phyloP scores from a whole-genome alignment of 164 flowering plant genomes.

The Cinnamomum chago region DNA sequence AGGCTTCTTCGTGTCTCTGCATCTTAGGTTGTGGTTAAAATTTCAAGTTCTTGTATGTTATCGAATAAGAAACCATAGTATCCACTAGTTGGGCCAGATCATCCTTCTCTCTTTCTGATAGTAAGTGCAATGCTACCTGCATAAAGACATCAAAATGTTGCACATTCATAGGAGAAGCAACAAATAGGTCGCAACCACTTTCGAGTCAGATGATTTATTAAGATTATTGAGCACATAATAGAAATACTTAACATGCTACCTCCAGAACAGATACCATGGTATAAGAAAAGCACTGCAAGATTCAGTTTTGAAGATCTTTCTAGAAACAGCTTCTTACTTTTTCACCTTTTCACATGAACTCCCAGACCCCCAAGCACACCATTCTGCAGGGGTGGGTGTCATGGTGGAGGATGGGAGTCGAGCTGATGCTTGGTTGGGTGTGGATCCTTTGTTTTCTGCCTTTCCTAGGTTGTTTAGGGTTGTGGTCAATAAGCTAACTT shows the following conservation, averaged over 20 bases:
- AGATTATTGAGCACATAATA: background rate
- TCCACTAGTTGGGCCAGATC: constrained; percentile 61
- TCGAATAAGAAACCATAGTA: constrained; percentile 72
- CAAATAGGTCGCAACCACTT: background rate
- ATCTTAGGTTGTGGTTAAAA: constrained; percentile 30
- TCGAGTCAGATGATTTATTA: background rate
- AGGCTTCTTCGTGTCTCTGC: constrained; percentile 36
- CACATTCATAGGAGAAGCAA: background rate
- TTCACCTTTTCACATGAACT: background rate
- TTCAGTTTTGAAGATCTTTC: constrained; percentile 2
- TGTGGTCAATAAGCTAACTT: too few relatives aligned
- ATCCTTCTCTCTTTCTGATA: constrained; percentile 72
- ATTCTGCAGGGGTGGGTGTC: too few relatives aligned
- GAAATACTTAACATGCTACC: background rate
- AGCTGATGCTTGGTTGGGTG: too few relatives aligned
- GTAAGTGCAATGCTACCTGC: constrained; percentile 79
- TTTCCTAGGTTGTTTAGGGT: too few relatives aligned
- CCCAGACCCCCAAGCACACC: too few relatives aligned
- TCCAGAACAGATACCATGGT: too few relatives aligned
- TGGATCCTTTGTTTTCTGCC: too few relatives aligned
- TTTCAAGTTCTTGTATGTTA: constrained; percentile 69
- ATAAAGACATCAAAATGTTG: constrained; percentile 5
- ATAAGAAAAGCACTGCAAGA: background rate
- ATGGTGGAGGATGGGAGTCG: too few relatives aligned
- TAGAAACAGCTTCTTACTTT: background rate